These are phyloP conservation scores for Sugiyamaella floridensis DNA, from an alignment of 805 yeast species.

Conservation along the genomic window DNA sequence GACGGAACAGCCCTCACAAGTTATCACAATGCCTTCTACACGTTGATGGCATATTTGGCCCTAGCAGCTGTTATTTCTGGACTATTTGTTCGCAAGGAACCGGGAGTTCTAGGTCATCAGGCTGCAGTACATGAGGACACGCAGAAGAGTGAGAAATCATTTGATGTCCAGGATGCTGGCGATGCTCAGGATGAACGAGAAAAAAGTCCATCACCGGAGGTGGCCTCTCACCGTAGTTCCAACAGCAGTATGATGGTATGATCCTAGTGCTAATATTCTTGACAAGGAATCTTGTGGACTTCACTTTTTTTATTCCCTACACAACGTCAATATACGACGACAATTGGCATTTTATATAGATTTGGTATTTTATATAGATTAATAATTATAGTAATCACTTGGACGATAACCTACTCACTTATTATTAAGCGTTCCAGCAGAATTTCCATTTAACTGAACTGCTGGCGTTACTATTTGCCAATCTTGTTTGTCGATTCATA, in stretches of 20 bases:
- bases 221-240: too few species aligned
- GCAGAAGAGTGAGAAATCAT: background rate
- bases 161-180: background rate
- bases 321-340: too few species aligned
- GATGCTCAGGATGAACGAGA: background rate
- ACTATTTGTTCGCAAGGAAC: conserved; percentile 2
- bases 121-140: background rate
- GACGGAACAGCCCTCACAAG: background rate
- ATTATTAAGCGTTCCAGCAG: background rate
- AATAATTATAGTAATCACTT: background rate
- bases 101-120: conserved; percentile 2
- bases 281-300: too few species aligned
- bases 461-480: too few species aligned
- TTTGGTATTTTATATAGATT: too few species aligned
- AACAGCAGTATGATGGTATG: too few species aligned
- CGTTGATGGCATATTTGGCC: conserved; percentile 12
- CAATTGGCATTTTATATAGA: too few species aligned
- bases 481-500: too few species aligned
- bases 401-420: background rate
- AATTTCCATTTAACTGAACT: too few species aligned
- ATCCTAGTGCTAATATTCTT: too few species aligned
- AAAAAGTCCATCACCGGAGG: background rate
- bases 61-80: conserved; percentile 4
- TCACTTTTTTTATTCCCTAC: too few species aligned
- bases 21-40: conserved; percentile 12